A percentile compares a stretch with the other conserved stretches of the same genome.
Evolutionary conservation across 2,329 filamentous ascomycete genomes (phyloP).

Genomic region (Trichoderma pleuroti): DNA sequence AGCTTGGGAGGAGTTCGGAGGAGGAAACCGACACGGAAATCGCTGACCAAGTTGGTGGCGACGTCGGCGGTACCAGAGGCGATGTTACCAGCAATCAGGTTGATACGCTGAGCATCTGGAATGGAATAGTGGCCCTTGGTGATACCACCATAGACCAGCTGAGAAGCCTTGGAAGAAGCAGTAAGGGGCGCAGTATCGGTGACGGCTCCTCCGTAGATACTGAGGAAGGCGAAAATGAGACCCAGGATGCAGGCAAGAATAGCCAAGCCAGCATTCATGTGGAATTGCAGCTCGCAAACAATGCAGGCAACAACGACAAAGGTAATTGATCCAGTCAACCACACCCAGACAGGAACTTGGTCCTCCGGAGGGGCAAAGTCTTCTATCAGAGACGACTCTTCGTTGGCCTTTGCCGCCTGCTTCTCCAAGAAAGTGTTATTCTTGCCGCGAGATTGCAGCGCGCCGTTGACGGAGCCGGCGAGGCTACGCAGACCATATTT

Average conservation of each 20-base stretch:
- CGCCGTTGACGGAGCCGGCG: constrained; percentile 30
- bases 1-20: constrained; percentile 61
- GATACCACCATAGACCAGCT: constrained; percentile 64
- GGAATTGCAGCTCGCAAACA: constrained; percentile 48
- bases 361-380: constrained; percentile 41
- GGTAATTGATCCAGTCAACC: constrained; percentile 43
- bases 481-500: constrained; percentile 34
- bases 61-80: constrained; percentile 55
- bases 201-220: constrained; percentile 48
- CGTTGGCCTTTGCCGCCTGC: constrained; percentile 36
- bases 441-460: constrained; percentile 32
- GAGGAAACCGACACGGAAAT: constrained; percentile 67
- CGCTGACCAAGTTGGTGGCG: constrained; percentile 52
- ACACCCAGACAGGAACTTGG: constrained; percentile 53
- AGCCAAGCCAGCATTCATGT: constrained; percentile 55
- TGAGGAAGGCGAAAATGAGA: constrained; percentile 57
- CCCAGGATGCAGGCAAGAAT: constrained; percentile 54
- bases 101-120: constrained; percentile 57
- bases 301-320: constrained; percentile 53
- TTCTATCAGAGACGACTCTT: constrained; percentile 32
- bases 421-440: constrained; percentile 33
- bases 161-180: constrained; percentile 64
- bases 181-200: constrained; percentile 61
- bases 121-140: constrained; percentile 52
- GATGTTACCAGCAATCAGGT: constrained; percentile 60